Evolutionary conservation across 169 alveolate genomes (phyloP), one percentile per base, ranked within the genome.

Genomic region (Theileria parva): DNA sequence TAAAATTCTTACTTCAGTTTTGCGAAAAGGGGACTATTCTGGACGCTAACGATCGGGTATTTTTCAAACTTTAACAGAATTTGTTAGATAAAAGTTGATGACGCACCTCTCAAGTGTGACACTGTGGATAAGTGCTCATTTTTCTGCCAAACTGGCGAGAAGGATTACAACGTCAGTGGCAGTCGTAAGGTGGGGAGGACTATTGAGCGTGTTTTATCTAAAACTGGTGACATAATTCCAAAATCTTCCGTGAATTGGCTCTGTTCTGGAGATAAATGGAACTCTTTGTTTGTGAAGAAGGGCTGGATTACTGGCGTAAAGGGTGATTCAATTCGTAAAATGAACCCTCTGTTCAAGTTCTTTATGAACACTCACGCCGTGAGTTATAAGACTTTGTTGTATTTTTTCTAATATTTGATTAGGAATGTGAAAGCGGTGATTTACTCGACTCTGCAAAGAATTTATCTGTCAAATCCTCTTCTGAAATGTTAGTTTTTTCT

Each of bases 301-400:
- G 88, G 88, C n/a, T 80, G 88, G 88, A 63, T 80, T 6, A 80
- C 88, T 30, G 88, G 78, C 12, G 73, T 80, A 30, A 80, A 80
- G 59, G 88, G 88, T 55, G 19, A 32, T n/a, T 61, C 11, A 4
- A 13, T 80, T 32, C 68, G 80, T 19, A 44, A 74, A 15, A 64
- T 74, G 66, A 70, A 76, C 83, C 74, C 65, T 21, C 53, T 70
- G 50, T 80, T 53, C 74, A 39, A 59, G 19, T 72, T 80, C 2
- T 50, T 70, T 66, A 72, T 80, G 72, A 80, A 80, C 71, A 77
- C 74, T 28, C 25, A 61, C n/a, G 88, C 88, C 61, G 86, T 63
- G 44, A 63, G 71, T 30, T 15, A 63, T 13, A n/a, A 21, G 15
- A n/a, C 13, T 5, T 30, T 63, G n/a, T n/a, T 63, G 11, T 11